Conservation (phyloP, 805 yeast genomes). For the Citeromyces matritensis region DNA sequence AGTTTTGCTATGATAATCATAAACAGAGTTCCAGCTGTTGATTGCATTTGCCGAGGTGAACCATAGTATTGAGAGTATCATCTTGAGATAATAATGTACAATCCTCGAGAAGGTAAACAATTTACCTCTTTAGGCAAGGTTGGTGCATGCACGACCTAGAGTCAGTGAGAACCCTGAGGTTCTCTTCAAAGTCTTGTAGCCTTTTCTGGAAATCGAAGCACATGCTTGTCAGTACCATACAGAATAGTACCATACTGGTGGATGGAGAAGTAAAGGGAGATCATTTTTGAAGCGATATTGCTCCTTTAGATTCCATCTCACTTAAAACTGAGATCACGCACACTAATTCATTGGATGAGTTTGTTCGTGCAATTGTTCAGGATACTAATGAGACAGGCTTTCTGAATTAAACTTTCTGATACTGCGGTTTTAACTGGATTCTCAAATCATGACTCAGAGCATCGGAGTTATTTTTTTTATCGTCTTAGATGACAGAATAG, state of each 20-base stretch:
- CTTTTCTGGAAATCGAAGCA: neutral
- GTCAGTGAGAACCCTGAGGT: neutral
- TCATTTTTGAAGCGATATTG: too few species aligned
- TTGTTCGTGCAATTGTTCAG: too few species aligned
- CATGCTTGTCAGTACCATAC: neutral
- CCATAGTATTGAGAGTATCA: neutral
- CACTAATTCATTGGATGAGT: too few species aligned
- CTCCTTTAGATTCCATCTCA: too few species aligned
- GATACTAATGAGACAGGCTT: too few species aligned
- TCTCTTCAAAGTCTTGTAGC: neutral
- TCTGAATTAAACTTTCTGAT: too few species aligned
- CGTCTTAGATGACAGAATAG: too few species aligned
- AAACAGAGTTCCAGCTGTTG: constrained; percentile 9
- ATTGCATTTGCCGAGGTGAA: neutral
- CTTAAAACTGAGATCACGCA: too few species aligned
- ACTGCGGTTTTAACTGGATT: too few species aligned
- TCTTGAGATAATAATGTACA: neutral
- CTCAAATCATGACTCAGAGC: too few species aligned
- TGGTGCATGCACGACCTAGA: neutral
- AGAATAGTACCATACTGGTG: neutral
- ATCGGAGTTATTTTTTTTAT: too few species aligned
- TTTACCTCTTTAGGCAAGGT: neutral
- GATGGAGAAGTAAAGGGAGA: too few species aligned
- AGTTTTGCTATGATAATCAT: constrained; percentile 15
- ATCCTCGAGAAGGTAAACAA: neutral